Conservation (phyloP, 2,329 filamentous ascomycete species). For the Falciphora oryzae region DNA sequence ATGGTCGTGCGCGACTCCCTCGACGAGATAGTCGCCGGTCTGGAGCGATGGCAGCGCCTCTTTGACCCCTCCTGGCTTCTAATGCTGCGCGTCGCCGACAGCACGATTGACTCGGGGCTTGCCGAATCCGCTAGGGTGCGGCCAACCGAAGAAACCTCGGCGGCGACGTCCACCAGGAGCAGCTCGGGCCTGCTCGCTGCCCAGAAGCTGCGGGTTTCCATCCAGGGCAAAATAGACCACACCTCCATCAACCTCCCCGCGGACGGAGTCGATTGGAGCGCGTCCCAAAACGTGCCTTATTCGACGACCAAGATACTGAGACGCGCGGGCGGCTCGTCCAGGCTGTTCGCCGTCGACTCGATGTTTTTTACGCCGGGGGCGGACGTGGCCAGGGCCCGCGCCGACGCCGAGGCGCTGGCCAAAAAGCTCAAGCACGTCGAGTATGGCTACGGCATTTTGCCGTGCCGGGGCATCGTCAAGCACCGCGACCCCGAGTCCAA, state of each 20-base stretch:
- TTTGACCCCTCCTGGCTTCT: too few relatives aligned
- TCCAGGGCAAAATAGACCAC: background rate
- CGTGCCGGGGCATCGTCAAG: too few relatives aligned
- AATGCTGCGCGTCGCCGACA: too few relatives aligned
- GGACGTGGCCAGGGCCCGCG: slow-evolving; percentile 3
- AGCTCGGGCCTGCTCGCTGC: too few relatives aligned
- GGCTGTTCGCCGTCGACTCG: slow-evolving; percentile 8
- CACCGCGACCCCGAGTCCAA: background rate
- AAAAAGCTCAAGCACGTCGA: background rate
- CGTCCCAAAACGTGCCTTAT: background rate
- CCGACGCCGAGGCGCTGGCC: slow-evolving; percentile 7
- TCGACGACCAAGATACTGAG: slow-evolving; percentile 3
- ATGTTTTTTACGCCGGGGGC: slow-evolving; percentile 3
- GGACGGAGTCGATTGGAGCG: background rate
- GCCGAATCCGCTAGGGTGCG: too few relatives aligned
- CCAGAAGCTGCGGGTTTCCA: too few relatives aligned
- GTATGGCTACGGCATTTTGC: background rate
- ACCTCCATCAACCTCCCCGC: background rate
- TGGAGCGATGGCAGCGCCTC: too few relatives aligned
- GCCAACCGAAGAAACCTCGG: too few relatives aligned
- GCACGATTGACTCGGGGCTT: too few relatives aligned
- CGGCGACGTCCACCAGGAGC: too few relatives aligned
- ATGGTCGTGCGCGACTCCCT: too few relatives aligned
- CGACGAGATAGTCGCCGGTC: too few relatives aligned
- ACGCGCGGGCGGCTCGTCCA: slow-evolving; percentile 2